Evolutionary conservation across 352 stramenopile species (phyloP).

Genomic region (Thraustochytrium sp.): DNA sequence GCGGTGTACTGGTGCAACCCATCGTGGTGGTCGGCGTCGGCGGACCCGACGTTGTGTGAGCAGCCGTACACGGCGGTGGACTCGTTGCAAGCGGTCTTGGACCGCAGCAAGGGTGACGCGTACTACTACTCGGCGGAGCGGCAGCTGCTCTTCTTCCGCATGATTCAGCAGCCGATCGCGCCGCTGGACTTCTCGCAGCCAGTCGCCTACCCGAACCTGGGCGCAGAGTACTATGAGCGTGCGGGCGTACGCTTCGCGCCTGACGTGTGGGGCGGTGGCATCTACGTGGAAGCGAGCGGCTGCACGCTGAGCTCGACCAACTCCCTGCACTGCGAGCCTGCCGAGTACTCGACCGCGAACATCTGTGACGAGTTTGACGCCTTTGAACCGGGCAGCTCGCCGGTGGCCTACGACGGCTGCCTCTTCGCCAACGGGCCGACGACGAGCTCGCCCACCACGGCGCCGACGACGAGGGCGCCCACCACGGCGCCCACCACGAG

Average conservation of each 20-base stretch:
- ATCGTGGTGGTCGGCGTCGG: no score
- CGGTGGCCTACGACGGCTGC: no score
- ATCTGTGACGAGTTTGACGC: no score
- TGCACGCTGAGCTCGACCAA: no score
- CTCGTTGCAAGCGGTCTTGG: not conserved
- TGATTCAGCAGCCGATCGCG: not conserved
- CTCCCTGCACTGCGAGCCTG: no score
- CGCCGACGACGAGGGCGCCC: no score
- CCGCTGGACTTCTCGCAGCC: not conserved
- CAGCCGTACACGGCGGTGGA: not conserved
- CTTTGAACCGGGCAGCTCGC: no score
- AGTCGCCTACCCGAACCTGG: not conserved
- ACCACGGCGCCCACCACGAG: no score
- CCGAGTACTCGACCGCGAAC: no score
- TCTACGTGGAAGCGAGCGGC: no score
- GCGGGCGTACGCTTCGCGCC: not conserved
- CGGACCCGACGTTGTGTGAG: not conserved
- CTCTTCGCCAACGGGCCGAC: no score
- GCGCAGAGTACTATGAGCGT: not conserved
- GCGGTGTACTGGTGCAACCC: constrained; percentile 10
- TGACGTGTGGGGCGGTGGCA: not conserved
- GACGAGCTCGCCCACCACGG: no score
- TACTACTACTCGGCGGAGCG: not conserved
- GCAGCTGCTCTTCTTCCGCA: not conserved
- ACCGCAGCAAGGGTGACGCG: not conserved